Evolutionary conservation across 352 stramenopile genomes (phyloP).

Genomic region (Pythium periplocum): DNA sequence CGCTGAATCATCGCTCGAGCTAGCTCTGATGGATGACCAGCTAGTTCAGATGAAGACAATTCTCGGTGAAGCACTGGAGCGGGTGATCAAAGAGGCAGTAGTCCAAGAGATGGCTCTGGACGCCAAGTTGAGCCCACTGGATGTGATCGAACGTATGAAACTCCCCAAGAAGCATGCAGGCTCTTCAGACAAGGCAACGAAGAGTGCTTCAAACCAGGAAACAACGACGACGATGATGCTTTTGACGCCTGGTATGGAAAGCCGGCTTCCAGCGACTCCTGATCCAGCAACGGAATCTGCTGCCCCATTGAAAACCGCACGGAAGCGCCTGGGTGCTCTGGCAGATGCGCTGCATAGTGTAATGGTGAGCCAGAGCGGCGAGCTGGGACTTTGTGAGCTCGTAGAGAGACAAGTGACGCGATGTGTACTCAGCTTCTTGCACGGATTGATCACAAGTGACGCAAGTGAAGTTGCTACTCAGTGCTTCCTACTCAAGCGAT

Average conservation of each 20-base stretch:
- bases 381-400: slow-evolving; percentile 4
- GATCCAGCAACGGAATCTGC: slow-evolving; percentile 8
- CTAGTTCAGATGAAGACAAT: slow-evolving; percentile 22
- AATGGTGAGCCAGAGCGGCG: not conserved
- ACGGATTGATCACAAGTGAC: slow-evolving; percentile 8
- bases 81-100: slow-evolving; percentile 18
- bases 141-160: slow-evolving; percentile 17
- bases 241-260: slow-evolving; percentile 17
- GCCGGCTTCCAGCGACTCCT: slow-evolving; percentile 8
- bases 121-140: slow-evolving; percentile 11
- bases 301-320: slow-evolving; percentile 2
- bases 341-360: slow-evolving; percentile 3
- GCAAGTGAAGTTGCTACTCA: not conserved
- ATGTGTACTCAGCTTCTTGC: slow-evolving; percentile 21
- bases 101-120: slow-evolving; percentile 13
- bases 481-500: not conserved
- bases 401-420: slow-evolving; percentile 12
- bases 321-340: slow-evolving; percentile 1
- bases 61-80: slow-evolving; percentile 25
- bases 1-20: slow-evolving; percentile 18
- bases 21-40: slow-evolving; percentile 10
- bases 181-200: not conserved
- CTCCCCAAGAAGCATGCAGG: no score
- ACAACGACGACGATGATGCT: slow-evolving; percentile 15
- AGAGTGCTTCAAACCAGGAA: not conserved